phyloP scores from a whole-genome alignment of 225 moss, liverwort and hornwort genomes.

The Bryum argenteum region DNA sequence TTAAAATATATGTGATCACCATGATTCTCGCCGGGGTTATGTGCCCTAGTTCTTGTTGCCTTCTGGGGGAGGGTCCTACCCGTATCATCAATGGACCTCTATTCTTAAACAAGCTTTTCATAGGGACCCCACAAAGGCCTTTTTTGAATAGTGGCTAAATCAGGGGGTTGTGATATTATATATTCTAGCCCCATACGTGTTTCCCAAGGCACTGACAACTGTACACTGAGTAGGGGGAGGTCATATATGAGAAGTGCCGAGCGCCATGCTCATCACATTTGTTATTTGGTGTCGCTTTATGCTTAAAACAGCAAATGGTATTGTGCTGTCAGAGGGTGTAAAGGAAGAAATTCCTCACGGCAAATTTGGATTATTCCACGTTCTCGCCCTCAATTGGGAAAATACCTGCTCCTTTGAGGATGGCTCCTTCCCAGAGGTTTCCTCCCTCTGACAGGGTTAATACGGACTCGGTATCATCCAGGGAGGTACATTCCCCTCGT shows the following conservation, averaged over 20 bases:
- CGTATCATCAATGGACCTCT: constrained; percentile 9
- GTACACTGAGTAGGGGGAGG: neutral
- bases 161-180: neutral
- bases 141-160: neutral
- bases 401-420: neutral
- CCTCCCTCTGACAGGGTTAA: neutral
- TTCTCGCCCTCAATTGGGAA: neutral
- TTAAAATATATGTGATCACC: too few relatives aligned
- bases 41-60: neutral
- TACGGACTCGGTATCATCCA: neutral
- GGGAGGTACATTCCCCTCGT: neutral
- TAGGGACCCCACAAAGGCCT: neutral
- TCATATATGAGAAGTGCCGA: neutral
- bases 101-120: neutral
- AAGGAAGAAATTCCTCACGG: neutral
- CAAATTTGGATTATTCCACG: constrained; percentile 10
- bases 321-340: neutral
- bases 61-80: neutral
- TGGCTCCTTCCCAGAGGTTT: neutral
- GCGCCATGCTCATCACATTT: neutral
- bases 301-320: neutral
- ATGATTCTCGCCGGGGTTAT: constrained; percentile 6
- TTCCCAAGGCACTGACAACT: neutral
- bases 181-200: neutral
- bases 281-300: neutral